These are phyloP conservation scores for Wickerhamomyces queroliae DNA, from an alignment of 805 yeast genomes.

Conservation along the genomic window DNA sequence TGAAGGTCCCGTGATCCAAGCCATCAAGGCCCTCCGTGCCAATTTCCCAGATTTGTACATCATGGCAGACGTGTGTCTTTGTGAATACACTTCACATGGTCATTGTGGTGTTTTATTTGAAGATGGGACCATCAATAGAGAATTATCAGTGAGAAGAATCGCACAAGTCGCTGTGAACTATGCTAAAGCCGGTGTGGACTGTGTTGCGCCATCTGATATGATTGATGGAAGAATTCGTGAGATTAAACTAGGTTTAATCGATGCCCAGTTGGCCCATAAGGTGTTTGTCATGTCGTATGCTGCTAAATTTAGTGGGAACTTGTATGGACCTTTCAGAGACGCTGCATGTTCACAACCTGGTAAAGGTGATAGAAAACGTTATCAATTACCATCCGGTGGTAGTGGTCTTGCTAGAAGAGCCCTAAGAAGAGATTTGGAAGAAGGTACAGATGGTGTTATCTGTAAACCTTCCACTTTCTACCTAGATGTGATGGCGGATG, in stretches of 20 bases:
- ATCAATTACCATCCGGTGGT: conserved; percentile 91
- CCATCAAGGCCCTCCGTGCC: conserved; percentile 57
- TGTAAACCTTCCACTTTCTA: conserved; percentile 96
- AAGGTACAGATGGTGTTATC: conserved; percentile 94
- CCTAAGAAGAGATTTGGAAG: conserved; percentile 72
- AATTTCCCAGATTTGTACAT: conserved; percentile 80
- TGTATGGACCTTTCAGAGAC: conserved; percentile 97
- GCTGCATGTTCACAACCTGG: conserved; percentile 93
- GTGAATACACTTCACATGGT: conserved; percentile 97
- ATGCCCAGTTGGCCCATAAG: conserved; percentile 78
- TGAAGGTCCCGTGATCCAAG: conserved; percentile 86
- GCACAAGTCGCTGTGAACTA: conserved; percentile 95
- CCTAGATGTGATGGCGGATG: conserved; percentile 85
- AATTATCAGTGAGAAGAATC: conserved; percentile 67
- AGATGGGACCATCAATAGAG: conserved; percentile 81
- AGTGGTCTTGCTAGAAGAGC: conserved; percentile 94
- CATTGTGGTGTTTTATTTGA: conserved; percentile 91
- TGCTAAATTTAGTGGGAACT: conserved; percentile 86
- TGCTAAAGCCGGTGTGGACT: conserved; percentile 92
- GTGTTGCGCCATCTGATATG: conserved; percentile 98
- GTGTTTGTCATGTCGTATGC: conserved; percentile 89
- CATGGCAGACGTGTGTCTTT: conserved; percentile 91
- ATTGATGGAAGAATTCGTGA: conserved; percentile 90
- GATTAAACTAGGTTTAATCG: conserved; percentile 79
- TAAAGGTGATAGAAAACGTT: conserved; percentile 85